Conservation (phyloP, 1,284 basidiomycete species). For the Melampsora occidentalis region DNA sequence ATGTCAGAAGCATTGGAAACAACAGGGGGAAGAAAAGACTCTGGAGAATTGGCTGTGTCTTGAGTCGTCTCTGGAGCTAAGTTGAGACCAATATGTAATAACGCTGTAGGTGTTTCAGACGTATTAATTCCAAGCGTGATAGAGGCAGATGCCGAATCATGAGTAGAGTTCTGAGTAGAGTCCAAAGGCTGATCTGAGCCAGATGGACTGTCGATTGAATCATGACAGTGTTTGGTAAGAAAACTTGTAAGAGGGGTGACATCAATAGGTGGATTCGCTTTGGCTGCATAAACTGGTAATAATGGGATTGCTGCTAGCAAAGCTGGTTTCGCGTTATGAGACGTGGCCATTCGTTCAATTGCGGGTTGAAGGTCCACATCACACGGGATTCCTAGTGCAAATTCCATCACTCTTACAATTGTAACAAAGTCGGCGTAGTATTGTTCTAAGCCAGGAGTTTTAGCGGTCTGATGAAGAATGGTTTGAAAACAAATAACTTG, state of each 20-base stretch:
- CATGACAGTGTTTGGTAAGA: background rate
- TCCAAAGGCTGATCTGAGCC: background rate
- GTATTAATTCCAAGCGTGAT: background rate
- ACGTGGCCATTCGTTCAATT: background rate
- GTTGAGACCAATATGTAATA: background rate
- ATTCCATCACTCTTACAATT: slow-evolving; percentile 65
- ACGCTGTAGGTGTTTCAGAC: background rate
- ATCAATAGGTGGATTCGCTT: slow-evolving; percentile 29
- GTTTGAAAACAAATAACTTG: background rate
- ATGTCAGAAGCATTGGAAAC: background rate
- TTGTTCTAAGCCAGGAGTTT: slow-evolving; percentile 50
- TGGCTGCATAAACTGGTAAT: slow-evolving; percentile 22
- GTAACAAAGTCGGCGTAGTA: slow-evolving; percentile 70
- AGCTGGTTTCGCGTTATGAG: slow-evolving; percentile 19
- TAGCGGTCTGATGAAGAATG: slow-evolving; percentile 12
- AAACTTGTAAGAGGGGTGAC: background rate
- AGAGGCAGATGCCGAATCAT: background rate
- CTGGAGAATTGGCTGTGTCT: too few species aligned
- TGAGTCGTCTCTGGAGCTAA: background rate
- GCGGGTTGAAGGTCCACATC: slow-evolving; percentile 24
- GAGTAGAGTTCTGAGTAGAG: background rate
- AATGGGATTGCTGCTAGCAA: slow-evolving; percentile 30
- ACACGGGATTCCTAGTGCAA: slow-evolving; percentile 61
- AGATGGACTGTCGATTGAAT: background rate
- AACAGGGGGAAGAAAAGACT: background rate